Evolutionary conservation across 768 basidiomycete genomes (phyloP).

Genomic region (Nevesoporus exiguus): DNA sequence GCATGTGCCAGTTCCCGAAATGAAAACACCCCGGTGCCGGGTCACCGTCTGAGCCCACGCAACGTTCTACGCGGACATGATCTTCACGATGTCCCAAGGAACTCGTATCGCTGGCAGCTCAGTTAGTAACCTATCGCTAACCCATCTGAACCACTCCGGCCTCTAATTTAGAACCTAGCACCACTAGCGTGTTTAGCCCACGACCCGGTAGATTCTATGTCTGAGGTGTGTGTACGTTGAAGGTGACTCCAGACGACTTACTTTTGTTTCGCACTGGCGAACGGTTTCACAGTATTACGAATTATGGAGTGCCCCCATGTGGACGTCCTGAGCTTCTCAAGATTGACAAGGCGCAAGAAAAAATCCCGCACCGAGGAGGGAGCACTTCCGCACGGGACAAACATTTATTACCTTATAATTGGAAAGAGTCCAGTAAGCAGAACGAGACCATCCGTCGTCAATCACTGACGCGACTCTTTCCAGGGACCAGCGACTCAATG

Average conservation of each 20-base stretch:
- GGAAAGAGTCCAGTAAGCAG: no score
- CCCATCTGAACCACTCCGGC: not conserved
- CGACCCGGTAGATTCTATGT: no score
- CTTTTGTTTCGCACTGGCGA: not conserved
- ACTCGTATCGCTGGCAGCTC: not conserved
- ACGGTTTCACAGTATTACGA: not conserved
- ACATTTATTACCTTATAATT: no score
- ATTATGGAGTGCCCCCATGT: not conserved
- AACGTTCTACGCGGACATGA: not conserved
- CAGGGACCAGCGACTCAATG: no score
- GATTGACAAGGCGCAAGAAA: not conserved
- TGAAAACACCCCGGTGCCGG: slow-evolving; percentile 11
- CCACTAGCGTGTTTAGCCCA: not conserved
- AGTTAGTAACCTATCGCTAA: not conserved
- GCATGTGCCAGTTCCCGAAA: slow-evolving; percentile 10
- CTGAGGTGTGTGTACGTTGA: no score
- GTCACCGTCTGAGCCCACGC: not conserved
- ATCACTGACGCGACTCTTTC: no score
- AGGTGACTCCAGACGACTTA: not conserved
- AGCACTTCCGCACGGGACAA: no score
- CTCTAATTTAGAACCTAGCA: no score
- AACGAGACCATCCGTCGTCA: no score
- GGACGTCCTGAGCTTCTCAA: not conserved
- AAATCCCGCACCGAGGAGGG: not conserved
- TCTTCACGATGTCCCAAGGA: not conserved